Conservation (phyloP, 2,329 filamentous ascomycete species). For the Tolypocladium sp. region DNA sequence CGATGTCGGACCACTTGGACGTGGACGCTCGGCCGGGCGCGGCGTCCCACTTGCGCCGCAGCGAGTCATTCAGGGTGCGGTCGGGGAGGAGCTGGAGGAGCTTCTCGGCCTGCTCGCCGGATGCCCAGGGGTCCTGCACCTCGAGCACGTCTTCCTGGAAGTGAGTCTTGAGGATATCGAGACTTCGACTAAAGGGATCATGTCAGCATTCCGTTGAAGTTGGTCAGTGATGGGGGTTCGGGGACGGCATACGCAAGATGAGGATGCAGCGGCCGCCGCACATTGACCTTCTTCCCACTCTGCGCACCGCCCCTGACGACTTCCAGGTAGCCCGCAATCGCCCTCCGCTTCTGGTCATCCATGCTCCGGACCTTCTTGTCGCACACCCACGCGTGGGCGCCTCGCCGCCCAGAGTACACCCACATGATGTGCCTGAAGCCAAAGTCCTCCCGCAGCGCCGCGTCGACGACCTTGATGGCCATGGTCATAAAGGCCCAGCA, state of each 20-base stretch:
- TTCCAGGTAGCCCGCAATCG: slow-evolving; percentile 84
- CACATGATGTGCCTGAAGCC: slow-evolving; percentile 95
- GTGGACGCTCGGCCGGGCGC: slow-evolving; percentile 66
- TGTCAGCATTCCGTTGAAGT: slow-evolving; percentile 8
- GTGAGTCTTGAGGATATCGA: slow-evolving; percentile 74
- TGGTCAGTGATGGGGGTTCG: too few relatives aligned
- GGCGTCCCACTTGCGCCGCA: slow-evolving; percentile 86
- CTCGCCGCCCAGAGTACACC: slow-evolving; percentile 96
- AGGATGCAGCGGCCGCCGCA: slow-evolving; percentile 79
- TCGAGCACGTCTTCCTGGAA: slow-evolving; percentile 77
- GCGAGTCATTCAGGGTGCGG: slow-evolving; percentile 61
- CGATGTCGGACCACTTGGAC: slow-evolving; percentile 91
- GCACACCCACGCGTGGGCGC: slow-evolving; percentile 96
- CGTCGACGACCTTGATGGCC: slow-evolving; percentile 89
- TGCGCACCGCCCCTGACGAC: slow-evolving; percentile 80
- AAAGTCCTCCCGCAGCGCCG: slow-evolving; percentile 84
- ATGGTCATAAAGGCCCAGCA: slow-evolving; percentile 98
- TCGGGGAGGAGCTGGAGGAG: slow-evolving; percentile 83
- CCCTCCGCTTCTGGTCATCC: slow-evolving; percentile 76
- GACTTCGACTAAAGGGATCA: slow-evolving; percentile 52
- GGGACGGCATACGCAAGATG: slow-evolving; percentile 59
- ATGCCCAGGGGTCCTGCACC: slow-evolving; percentile 78
- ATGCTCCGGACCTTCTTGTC: slow-evolving; percentile 77
- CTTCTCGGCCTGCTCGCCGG: slow-evolving; percentile 60
- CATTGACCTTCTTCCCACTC: slow-evolving; percentile 77